phyloP scores from a whole-genome alignment of 306 rosid genomes.

The Chamaecrista fasciculata region DNA sequence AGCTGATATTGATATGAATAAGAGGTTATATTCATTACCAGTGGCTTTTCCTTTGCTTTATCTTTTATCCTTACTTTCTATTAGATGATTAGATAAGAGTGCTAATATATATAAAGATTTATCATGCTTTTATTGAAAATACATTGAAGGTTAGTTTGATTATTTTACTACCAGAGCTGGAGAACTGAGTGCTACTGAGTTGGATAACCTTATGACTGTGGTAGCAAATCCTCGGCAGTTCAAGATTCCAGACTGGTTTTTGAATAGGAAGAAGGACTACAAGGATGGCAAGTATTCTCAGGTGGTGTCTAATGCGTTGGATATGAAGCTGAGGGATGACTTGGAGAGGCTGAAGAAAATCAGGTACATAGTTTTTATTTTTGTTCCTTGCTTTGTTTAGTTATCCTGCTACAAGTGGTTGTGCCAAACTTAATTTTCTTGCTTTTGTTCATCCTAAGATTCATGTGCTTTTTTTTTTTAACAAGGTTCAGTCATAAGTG shows the following conservation, averaged over 20 bases:
- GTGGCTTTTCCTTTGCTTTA: not conserved
- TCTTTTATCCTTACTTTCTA: not conserved
- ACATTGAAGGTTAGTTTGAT: not conserved
- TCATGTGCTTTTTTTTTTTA: too few species aligned
- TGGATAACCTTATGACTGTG: conserved; percentile 13
- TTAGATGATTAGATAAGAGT: not conserved
- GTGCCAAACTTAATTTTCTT: not conserved
- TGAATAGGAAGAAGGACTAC: too few species aligned
- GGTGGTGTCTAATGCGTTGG: too few species aligned
- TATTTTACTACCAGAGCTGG: not conserved
- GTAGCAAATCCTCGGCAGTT: too few species aligned
- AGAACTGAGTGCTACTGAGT: too few species aligned
- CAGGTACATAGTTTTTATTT: too few species aligned
- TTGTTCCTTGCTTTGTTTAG: not conserved
- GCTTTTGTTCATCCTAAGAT: not conserved
- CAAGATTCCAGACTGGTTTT: too few species aligned
- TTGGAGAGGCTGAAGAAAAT: too few species aligned
- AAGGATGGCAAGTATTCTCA: too few species aligned
- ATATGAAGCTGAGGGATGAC: too few species aligned
- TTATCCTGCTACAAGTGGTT: not conserved
- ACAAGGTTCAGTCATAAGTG: too few species aligned
- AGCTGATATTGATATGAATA: conserved; percentile 52
- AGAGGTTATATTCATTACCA: conserved; percentile 25
- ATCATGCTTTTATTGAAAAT: not conserved
- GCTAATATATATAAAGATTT: too few species aligned